Conservation (phyloP, 805 yeast genomes). For the Peterozyma toletana region DNA sequence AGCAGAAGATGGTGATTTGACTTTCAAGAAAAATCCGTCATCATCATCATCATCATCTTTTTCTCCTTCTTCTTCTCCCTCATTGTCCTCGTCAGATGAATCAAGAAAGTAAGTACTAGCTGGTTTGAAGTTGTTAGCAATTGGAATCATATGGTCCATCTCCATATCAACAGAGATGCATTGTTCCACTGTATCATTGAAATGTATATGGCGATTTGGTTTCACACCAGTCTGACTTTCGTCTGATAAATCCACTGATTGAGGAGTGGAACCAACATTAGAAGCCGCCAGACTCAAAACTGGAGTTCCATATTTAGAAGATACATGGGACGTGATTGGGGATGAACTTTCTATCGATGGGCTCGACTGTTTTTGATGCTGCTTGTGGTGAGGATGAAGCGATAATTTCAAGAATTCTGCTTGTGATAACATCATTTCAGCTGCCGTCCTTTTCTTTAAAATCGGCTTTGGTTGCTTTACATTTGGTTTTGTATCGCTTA, state of each 20-base stretch:
- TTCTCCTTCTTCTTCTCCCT: constrained; percentile 43
- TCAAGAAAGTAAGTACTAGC: constrained; percentile 10
- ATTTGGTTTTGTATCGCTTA: constrained; percentile 7
- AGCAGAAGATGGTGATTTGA: constrained; percentile 26
- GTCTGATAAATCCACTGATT: background rate
- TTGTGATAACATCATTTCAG: constrained; percentile 70
- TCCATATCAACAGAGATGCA: constrained; percentile 65
- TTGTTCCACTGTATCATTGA: constrained; percentile 91
- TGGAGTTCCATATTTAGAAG: background rate
- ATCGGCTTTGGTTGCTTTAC: constrained; percentile 63
- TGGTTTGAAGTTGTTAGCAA: constrained; percentile 2
- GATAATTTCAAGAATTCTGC: constrained; percentile 25
- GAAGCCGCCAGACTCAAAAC: background rate
- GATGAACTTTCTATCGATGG: constrained; percentile 22
- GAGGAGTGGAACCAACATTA: background rate
- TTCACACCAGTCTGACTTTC: constrained; percentile 12
- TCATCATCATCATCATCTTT: constrained; percentile 47
- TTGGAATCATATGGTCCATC: constrained; percentile 13
- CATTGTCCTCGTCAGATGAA: constrained; percentile 19
- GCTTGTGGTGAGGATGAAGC: constrained; percentile 3
- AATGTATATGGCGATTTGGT: constrained; percentile 72
- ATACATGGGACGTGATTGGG: background rate
- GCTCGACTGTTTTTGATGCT: constrained; percentile 16
- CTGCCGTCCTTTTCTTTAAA: constrained; percentile 76
- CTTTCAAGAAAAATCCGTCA: constrained; percentile 63